Evolutionary conservation across 805 yeast species (phyloP).

Genomic region (Zygosaccharomyces siamensis): DNA sequence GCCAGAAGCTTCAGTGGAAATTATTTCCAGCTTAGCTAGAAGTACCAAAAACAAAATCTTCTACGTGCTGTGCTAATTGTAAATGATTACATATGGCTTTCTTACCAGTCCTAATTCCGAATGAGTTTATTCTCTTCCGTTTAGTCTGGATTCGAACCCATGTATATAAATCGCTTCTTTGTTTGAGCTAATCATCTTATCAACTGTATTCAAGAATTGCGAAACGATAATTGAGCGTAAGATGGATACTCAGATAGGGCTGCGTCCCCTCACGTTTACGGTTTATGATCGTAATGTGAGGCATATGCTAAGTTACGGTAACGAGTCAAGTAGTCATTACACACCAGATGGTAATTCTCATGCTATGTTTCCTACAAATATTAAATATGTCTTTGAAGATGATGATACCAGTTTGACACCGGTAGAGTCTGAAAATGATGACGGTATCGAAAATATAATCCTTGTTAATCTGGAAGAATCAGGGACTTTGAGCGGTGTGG

Average conservation of each 20-base stretch:
- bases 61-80: too few species aligned
- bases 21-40: too few species aligned
- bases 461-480: slow-evolving; percentile 22
- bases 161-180: too few species aligned
- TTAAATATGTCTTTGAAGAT: slow-evolving; percentile 31
- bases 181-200: too few species aligned
- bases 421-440: slow-evolving; percentile 11
- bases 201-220: too few species aligned
- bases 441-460: slow-evolving; percentile 26
- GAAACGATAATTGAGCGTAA: too few species aligned
- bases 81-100: too few species aligned
- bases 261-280: slow-evolving; percentile 20
- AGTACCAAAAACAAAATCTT: too few species aligned
- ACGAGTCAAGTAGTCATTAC: slow-evolving; percentile 11
- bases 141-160: too few species aligned
- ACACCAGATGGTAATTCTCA: slow-evolving; percentile 12
- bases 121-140: too few species aligned
- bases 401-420: slow-evolving; percentile 17
- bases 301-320: slow-evolving; percentile 10
- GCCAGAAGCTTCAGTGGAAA: too few species aligned
- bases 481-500: slow-evolving; percentile 19
- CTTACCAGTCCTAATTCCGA: too few species aligned
- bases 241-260: background rate
- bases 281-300: slow-evolving; percentile 25
- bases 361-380: slow-evolving; percentile 29